A percentile compares a stretch with the other conserved stretches of the same genome.
Evolutionary conservation across 164 flowering plant genomes (phyloP).

Genomic region (Paratinospora sagittata): DNA sequence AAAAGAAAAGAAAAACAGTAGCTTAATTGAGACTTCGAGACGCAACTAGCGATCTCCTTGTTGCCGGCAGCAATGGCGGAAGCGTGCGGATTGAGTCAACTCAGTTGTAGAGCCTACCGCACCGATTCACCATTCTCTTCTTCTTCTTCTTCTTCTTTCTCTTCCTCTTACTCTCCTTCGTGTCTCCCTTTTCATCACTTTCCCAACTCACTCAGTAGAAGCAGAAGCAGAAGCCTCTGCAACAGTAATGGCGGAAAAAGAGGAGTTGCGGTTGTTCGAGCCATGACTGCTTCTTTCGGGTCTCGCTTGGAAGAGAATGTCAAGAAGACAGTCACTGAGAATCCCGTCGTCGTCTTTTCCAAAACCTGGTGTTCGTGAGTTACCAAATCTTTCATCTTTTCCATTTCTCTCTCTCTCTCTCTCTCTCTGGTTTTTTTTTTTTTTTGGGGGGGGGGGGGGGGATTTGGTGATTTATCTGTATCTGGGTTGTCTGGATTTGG

Average conservation of each 20-base stretch:
- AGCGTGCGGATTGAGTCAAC: too few relatives aligned
- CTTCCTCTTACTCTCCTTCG: slow-evolving; percentile 2
- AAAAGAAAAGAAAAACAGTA: too few relatives aligned
- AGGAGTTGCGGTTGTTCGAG: slow-evolving; percentile 11
- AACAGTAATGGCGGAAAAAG: slow-evolving; percentile 4
- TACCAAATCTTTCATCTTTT: slow-evolving; percentile 9
- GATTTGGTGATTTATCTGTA: not conserved
- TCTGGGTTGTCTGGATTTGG: not conserved
- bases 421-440: not conserved
- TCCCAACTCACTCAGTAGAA: not conserved
- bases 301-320: slow-evolving; percentile 76
- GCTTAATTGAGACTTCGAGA: too few relatives aligned
- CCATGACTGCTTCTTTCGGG: slow-evolving; percentile 47
- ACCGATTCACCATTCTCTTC: not conserved
- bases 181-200: not conserved
- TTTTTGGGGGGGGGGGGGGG: too few relatives aligned
- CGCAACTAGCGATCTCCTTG: too few relatives aligned
- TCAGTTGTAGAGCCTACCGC: too few relatives aligned
- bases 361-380: slow-evolving; percentile 98
- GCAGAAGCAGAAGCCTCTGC: slow-evolving; percentile 2
- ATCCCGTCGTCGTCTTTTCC: slow-evolving; percentile 87
- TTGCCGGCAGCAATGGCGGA: too few relatives aligned
- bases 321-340: slow-evolving; percentile 60
- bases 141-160: not conserved
- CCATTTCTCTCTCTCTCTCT: not conserved